These are phyloP conservation scores for Triticum turgidum DNA, from an alignment of 176 grass and related monocot genomes.

Conservation along the genomic window DNA sequence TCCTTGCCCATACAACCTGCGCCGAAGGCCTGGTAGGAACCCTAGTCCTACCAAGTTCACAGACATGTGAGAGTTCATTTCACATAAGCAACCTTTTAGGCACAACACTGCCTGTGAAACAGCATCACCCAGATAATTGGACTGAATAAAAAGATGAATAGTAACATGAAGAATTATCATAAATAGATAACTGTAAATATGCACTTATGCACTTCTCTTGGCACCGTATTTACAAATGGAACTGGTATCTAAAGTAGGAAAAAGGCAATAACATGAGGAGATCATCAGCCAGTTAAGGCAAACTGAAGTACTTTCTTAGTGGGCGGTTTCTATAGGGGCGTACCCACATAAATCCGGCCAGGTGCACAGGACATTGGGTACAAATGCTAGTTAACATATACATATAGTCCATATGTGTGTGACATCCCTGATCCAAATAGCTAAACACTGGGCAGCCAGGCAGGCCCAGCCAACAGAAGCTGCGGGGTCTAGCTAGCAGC, in stretches of 20 bases:
- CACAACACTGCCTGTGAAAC: neutral
- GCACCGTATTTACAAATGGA: neutral
- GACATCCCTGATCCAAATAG: neutral
- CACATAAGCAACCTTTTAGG: neutral
- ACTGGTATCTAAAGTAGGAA: neutral
- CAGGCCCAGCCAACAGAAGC: no score
- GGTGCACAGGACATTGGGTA: neutral
- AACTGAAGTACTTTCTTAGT: neutral
- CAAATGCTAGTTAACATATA: neutral
- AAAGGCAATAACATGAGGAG: neutral
- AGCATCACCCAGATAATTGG: neutral
- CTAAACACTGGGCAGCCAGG: neutral
- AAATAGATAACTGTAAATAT: neutral
- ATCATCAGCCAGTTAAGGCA: conserved; percentile 1
- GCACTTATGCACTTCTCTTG: neutral
- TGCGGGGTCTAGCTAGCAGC: no score
- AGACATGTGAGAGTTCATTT: conserved; percentile 19
- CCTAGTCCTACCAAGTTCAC: neutral
- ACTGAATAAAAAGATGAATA: neutral
- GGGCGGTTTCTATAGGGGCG: neutral
- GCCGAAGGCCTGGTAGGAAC: no score
- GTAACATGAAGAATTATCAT: neutral
- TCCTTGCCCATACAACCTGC: no score
- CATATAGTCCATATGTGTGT: neutral
- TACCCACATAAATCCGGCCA: neutral